Percentiles rank a stretch among this genome's conserved stretches.
phyloP scores from a whole-genome alignment of 2,329 filamentous ascomycete species.

The Blastomyces emzantsi region DNA sequence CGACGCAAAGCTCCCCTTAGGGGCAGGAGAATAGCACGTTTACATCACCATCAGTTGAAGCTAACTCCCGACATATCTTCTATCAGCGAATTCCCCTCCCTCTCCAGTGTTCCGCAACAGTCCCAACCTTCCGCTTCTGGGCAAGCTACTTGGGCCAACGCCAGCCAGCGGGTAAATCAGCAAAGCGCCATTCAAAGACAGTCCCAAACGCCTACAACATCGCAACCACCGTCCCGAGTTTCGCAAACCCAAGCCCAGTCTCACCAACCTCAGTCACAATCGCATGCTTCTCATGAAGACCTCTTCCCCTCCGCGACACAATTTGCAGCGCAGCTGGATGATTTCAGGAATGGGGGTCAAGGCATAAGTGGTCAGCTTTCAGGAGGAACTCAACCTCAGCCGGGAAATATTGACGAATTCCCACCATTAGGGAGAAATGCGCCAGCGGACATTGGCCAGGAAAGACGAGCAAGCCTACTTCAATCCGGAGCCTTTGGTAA shows the following conservation, averaged over 20 bases:
- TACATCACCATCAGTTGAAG: not conserved
- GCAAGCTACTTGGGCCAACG: conserved; percentile 50
- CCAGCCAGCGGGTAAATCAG: conserved; percentile 45
- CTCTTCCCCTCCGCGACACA: conserved; percentile 41
- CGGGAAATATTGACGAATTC: conserved; percentile 52
- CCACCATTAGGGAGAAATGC: conserved; percentile 48
- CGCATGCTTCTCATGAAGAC: conserved; percentile 42
- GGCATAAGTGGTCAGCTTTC: conserved; percentile 45
- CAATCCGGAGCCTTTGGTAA: conserved; percentile 41
- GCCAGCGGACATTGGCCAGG: conserved; percentile 13
- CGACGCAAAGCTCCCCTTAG: conserved; percentile 2
- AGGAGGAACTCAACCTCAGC: conserved; percentile 43
- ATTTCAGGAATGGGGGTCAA: conserved; percentile 50
- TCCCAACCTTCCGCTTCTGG: conserved; percentile 44
- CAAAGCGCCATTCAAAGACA: conserved; percentile 47
- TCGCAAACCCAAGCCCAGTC: conserved; percentile 37
- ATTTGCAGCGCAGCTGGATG: conserved; percentile 44
- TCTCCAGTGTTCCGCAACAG: conserved; percentile 48
- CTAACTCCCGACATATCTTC: conserved; percentile 17
- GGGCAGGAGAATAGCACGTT: conserved; percentile 12
- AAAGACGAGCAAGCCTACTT: conserved; percentile 14
- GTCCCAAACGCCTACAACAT: conserved; percentile 34
- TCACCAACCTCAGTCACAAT: conserved; percentile 35
- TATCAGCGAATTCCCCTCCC: conserved; percentile 53
- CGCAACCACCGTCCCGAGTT: conserved; percentile 34